phyloP scores from a whole-genome alignment of 2,329 filamentous ascomycete species.

The Colletotrichum phormii region DNA sequence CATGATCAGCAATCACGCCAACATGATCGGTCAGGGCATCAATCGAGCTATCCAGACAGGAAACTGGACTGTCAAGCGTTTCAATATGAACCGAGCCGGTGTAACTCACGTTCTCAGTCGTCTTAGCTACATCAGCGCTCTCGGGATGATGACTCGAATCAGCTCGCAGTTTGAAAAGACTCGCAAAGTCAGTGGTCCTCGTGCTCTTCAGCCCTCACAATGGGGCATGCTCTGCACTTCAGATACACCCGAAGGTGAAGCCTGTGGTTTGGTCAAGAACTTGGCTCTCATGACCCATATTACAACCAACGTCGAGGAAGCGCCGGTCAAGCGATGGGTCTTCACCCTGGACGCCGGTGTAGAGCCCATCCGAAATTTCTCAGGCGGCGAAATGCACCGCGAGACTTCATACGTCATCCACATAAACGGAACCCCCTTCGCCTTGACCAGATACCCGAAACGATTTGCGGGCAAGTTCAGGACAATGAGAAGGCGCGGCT shows the following conservation, averaged over 20 bases:
- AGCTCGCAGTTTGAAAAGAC: constrained; percentile 99
- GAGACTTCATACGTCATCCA: constrained; percentile 90
- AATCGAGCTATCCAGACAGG: constrained; percentile 97
- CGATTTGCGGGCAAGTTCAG: constrained; percentile 88
- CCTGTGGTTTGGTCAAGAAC: constrained; percentile 98
- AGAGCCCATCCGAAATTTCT: constrained; percentile 75
- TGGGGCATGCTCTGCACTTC: constrained; percentile 98
- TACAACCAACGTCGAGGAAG: constrained; percentile 95
- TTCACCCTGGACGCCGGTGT: constrained; percentile 89
- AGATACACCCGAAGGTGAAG: constrained; percentile 98
- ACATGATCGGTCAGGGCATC: constrained; percentile 91
- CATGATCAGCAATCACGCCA: constrained; percentile 85
- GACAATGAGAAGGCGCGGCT: constrained; percentile 86
- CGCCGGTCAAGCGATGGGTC: constrained; percentile 86
- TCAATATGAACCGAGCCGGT: constrained; percentile 97
- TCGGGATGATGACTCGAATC: constrained; percentile 99
- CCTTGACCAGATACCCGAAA: constrained; percentile 87
- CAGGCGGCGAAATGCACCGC: constrained; percentile 86
- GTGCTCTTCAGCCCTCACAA: constrained; percentile 95
- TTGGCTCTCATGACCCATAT: constrained; percentile 99
- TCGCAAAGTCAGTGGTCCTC: constrained; percentile 92
- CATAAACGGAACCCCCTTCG: constrained; percentile 94
- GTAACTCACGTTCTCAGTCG: constrained; percentile 96
- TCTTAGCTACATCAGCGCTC: constrained; percentile 93
- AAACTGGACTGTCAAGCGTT: constrained; percentile 98